Base-by-base conservation (phyloP, 495 filamentous ascomycete genomes). In the Tuber calosporum region DNA sequence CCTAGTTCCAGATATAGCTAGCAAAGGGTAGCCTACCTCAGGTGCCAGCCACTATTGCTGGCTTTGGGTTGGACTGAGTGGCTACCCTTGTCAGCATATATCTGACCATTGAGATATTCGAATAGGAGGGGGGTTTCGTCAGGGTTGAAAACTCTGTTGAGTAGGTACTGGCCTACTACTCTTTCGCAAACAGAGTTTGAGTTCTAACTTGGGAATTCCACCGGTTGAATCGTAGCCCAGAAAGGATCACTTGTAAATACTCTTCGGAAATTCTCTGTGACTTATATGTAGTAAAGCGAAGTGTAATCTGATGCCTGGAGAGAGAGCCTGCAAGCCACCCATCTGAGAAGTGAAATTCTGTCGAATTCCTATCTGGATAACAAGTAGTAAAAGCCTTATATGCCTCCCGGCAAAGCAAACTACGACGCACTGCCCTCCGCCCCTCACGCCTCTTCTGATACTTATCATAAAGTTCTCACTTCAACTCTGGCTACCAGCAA, bases 71-170 rank as follows among this genome's bases (percentile, higher is more conserved):
- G 66, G 9, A 74, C 73, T 9, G 73, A 66, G 34, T 72, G 37
- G n/a, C 69, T 74, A 19, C 68, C 66, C 71, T 74, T 74, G 7
- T 71, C 30, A 1, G 39, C 69, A 72, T 74, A 74, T 37, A 62
- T 74, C 67, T 68, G 68, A 17, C 73, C 69, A 71, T 68, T 15
- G 0, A 74, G 22, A 15, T 74, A 68, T 38, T 74, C 73, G 72
- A 74, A 74, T 1, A 58, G 58, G 4, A 68, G n/a, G n/a, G n/a
- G 13, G 11, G 66, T 74, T 39, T 74, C 58, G 26, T 74, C 67
- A 15, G 69, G n/a, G 69, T 70, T 74, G 17, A 67, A 53, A 39
- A 74, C 69, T 34, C 68, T 69, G 15, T 69, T 5, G 1, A 74
- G 37, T n/a, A 48, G 58, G 66, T 69, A 74, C 2, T 22, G 53